phyloP scores from a whole-genome alignment of 2,329 filamentous ascomycete species.

The Myriangium duriaei region DNA sequence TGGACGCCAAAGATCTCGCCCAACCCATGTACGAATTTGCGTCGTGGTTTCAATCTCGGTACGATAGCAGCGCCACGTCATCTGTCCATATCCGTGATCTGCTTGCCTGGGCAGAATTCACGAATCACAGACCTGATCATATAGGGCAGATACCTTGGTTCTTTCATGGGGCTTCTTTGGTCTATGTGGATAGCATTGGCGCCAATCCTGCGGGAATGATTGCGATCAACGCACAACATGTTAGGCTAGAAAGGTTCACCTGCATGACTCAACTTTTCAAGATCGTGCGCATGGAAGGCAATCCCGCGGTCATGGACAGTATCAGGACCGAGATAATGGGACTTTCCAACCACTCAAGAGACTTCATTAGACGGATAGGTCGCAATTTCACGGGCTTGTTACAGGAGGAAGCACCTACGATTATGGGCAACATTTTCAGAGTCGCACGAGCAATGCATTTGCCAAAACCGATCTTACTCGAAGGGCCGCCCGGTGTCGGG shows the following conservation, averaged over 20 bases:
- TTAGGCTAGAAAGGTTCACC: conserved; percentile 56
- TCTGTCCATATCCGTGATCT: conserved; percentile 88
- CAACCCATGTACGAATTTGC: conserved; percentile 71
- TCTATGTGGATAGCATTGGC: conserved; percentile 89
- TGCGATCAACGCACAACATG: conserved; percentile 54
- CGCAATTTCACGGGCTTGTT: neutral
- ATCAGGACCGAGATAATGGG: conserved; percentile 48
- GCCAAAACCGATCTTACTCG: conserved; percentile 79
- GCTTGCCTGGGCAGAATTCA: conserved; percentile 83
- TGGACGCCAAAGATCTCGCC: conserved; percentile 50
- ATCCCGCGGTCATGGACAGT: conserved; percentile 43
- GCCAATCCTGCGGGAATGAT: conserved; percentile 87
- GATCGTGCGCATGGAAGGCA: conserved; percentile 43
- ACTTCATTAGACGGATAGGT: conserved; percentile 21
- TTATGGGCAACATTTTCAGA: conserved; percentile 77
- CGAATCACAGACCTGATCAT: conserved; percentile 51
- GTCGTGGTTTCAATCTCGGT: conserved; percentile 73
- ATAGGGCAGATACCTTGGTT: conserved; percentile 26
- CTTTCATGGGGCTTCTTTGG: conserved; percentile 75
- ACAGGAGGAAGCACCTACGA: conserved; percentile 55
- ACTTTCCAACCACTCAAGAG: conserved; percentile 33
- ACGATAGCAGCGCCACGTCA: conserved; percentile 58
- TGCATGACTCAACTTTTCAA: conserved; percentile 63
- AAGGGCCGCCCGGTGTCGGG: conserved; percentile 94
- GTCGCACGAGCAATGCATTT: conserved; percentile 81